Conservation (phyloP, 2,329 filamentous ascomycete species). For the Arachnomyces sp. region DNA sequence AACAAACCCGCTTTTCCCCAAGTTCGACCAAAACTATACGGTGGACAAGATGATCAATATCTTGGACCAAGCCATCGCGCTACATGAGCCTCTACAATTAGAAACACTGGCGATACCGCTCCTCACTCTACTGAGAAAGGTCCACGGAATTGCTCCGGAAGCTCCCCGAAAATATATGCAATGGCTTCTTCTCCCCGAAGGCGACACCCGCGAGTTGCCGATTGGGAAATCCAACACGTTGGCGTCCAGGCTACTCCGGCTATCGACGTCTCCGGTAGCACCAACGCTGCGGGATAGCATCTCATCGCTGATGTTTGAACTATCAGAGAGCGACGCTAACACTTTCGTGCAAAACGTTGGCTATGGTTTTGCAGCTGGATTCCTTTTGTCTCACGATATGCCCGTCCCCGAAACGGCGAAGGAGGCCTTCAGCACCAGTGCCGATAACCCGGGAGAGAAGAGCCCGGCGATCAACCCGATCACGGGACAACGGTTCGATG, state of each 20-base stretch:
- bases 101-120: constrained; percentile 66
- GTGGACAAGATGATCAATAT: constrained; percentile 61
- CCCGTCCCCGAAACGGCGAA: constrained; percentile 61
- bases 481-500: constrained; percentile 73
- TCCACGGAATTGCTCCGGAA: constrained; percentile 63
- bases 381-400: constrained; percentile 77
- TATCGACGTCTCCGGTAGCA: constrained; percentile 66
- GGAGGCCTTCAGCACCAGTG: constrained; percentile 42
- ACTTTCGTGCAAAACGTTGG: constrained; percentile 86
- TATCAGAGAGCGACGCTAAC: constrained; percentile 71
- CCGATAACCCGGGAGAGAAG: constrained; percentile 22
- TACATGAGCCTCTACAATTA: constrained; percentile 61
- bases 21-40: constrained; percentile 51
- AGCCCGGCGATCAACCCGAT: constrained; percentile 63
- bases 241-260: constrained; percentile 66
- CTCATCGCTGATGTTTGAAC: constrained; percentile 73
- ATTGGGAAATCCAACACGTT: constrained; percentile 70
- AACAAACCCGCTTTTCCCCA: constrained; percentile 58
- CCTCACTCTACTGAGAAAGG: constrained; percentile 61
- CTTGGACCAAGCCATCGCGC: constrained; percentile 57
- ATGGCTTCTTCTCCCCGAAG: constrained; percentile 63
- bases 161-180: constrained; percentile 57
- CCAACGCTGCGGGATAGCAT: constrained; percentile 67
- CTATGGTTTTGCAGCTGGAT: constrained; percentile 88
- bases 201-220: constrained; percentile 66